Conservation (phyloP, 2,329 filamentous ascomycete genomes). For the Claviceps lovelessii region DNA sequence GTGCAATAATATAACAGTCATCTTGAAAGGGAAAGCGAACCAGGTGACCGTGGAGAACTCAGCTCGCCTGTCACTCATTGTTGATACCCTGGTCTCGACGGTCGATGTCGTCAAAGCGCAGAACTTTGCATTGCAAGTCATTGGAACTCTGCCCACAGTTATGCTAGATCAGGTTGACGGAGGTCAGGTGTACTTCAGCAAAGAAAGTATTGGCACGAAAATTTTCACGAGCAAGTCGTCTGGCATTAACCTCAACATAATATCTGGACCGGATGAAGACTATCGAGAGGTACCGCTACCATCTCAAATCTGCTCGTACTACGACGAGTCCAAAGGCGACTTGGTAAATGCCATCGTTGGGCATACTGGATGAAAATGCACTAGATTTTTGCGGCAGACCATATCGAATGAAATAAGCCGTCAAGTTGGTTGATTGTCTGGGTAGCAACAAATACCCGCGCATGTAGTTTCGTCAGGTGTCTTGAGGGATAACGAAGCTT, state of each 20-base stretch:
- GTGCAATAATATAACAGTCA: slow-evolving; percentile 81
- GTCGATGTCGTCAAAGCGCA: slow-evolving; percentile 91
- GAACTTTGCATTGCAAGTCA: slow-evolving; percentile 87
- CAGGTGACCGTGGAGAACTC: slow-evolving; percentile 94
- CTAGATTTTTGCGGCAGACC: too few relatives aligned
- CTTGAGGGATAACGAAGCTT: neutral
- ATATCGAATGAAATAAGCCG: neutral
- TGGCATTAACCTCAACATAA: slow-evolving; percentile 75
- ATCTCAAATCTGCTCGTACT: slow-evolving; percentile 73
- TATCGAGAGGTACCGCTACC: slow-evolving; percentile 79
- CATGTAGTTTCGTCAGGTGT: neutral
- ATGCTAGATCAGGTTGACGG: slow-evolving; percentile 89
- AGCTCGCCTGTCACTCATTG: slow-evolving; percentile 64
- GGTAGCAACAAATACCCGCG: neutral
- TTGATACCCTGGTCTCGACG: slow-evolving; percentile 79
- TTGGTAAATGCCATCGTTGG: slow-evolving; percentile 90
- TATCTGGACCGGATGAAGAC: slow-evolving; percentile 57
- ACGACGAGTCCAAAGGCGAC: slow-evolving; percentile 53
- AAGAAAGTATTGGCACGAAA: slow-evolving; percentile 63
- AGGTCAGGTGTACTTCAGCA: slow-evolving; percentile 72
- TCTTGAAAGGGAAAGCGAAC: slow-evolving; percentile 86
- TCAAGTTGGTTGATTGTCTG: neutral
- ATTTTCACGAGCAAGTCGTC: slow-evolving; percentile 82
- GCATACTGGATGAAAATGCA: slow-evolving; percentile 54
- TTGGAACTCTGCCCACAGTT: slow-evolving; percentile 73